Evolutionary conservation across 2,329 filamentous ascomycete genomes (phyloP), one percentile per base, ranked within the genome.

Genomic region (Beauveria bassiana): DNA sequence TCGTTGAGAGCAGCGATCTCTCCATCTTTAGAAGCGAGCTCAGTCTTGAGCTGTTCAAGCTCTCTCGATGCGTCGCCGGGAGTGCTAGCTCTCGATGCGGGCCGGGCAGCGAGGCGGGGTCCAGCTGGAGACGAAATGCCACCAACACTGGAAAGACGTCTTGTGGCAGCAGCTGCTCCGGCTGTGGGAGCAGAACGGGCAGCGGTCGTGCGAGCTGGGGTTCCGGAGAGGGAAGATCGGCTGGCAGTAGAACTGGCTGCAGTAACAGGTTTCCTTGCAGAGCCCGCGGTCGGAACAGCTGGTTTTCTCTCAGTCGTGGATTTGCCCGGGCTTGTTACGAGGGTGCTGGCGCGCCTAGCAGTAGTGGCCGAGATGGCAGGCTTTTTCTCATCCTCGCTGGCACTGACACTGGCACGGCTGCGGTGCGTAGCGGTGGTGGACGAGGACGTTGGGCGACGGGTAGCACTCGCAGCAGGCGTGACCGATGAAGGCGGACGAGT

Each of bases 31-130:
- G 82, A 78, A 5, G 77, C 75, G 24, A 88, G 75, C 72, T 86
- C 86, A 8, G 76, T 71, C 74, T 84, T 87, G 49, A 88, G 76
- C 51, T 84, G 80, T 55, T 87, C 84, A 3, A 83, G 74, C 67
- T 85, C 83, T 72, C 84, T 86, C 22, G 78, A 70, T 8, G 73
- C 66, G 12, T 78, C 75, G 18, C 76, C 70, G 24, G 78, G 75
- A 40, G 76, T 71, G 47, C 74, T 73, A 20, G 73, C 71, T 10
- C 69, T 70, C 18, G 76, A 68, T n/a, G 76, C 61, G 5, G 74
- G 70, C 65, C 81, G 79, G 58, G 76, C 61, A 3, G 75, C 64
- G 4, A 77, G 69, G 40, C 75, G 72, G 28, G 73, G 61, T 20
- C 55, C 55, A 7, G 74, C 68, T 12, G 74, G 59, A 10, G 54